Conservation (phyloP, 192 early-diverging fungal genomes). For the Radiomyces spectabilis region DNA sequence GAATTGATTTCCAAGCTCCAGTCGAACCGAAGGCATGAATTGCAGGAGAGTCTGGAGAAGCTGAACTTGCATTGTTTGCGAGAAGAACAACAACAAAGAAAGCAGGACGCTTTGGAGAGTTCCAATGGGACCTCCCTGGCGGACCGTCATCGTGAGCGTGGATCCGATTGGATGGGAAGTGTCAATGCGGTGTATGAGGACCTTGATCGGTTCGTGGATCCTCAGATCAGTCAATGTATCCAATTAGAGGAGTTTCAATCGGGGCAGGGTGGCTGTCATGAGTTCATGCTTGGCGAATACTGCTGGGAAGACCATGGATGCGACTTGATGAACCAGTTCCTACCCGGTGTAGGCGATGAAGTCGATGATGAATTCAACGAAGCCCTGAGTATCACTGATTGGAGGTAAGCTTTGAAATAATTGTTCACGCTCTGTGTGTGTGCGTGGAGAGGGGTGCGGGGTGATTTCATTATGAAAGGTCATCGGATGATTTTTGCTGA, state of each 20-base stretch:
- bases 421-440: no score
- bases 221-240: conserved; percentile 6
- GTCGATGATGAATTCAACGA: conserved; percentile 44
- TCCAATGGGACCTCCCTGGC: neutral
- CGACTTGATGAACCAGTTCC: conserved; percentile 34
- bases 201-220: conserved; percentile 36
- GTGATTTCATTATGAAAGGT: no score
- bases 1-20: conserved; percentile 19
- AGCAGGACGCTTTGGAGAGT: neutral
- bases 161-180: neutral
- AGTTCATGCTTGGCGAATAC: conserved; percentile 44
- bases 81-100: neutral
- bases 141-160: neutral
- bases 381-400: conserved; percentile 44
- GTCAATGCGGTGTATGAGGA: conserved; percentile 37
- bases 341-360: conserved; percentile 41
- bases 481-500: no score
- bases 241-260: conserved; percentile 29
- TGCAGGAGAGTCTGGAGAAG: conserved; percentile 12
- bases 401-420: conserved; percentile 36
- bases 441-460: no score
- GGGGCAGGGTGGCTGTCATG: conserved; percentile 22
- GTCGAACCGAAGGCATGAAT: conserved; percentile 16
- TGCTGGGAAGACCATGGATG: conserved; percentile 53
- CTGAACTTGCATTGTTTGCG: neutral